A percentile compares a stretch with the other conserved stretches of the same genome.
Conservation (phyloP, 2,329 filamentous ascomycete species). For the Juglanconis sp. region DNA sequence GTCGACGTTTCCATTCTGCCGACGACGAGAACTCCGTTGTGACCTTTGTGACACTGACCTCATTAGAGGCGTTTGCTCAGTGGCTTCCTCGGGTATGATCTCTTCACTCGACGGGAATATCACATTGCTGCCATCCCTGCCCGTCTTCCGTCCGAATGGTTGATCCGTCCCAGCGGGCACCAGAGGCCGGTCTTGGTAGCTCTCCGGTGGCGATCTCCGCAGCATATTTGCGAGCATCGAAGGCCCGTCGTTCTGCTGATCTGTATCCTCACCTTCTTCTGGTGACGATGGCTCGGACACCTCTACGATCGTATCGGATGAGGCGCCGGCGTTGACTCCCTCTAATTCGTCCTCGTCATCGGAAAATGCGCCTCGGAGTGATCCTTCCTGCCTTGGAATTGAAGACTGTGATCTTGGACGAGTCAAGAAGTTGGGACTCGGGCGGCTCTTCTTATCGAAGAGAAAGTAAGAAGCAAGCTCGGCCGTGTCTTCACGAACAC, state of each 20-base stretch:
- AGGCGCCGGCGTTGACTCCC: constrained; percentile 25
- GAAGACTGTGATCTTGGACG: constrained; percentile 35
- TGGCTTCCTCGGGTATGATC: constrained; percentile 4
- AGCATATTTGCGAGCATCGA: constrained; percentile 50
- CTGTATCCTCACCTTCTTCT: constrained; percentile 31
- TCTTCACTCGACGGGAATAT: constrained; percentile 2
- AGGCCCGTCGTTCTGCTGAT: constrained; percentile 30
- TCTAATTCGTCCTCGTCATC: constrained; percentile 27
- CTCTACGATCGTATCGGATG: constrained; percentile 56
- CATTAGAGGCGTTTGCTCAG: constrained; percentile 49
- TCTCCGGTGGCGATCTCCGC: constrained; percentile 45
- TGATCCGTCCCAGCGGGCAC: neutral
- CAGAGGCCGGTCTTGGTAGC: constrained; percentile 16
- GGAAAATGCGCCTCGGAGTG: constrained; percentile 13
- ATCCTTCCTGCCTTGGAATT: constrained; percentile 18
- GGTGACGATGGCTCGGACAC: constrained; percentile 57
- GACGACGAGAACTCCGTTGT: constrained; percentile 27
- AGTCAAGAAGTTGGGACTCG: constrained; percentile 43
- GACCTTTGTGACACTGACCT: constrained; percentile 30
- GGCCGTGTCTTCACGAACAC: constrained; percentile 81
- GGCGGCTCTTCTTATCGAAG: constrained; percentile 53
- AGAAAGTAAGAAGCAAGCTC: constrained; percentile 82
- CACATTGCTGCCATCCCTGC: constrained; percentile 5
- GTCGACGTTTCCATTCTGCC: constrained; percentile 20
- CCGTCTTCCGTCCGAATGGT: constrained; percentile 18